A percentile compares a stretch with the other conserved stretches of the same genome.
These are phyloP conservation scores for Neofusicoccum sp. DNA, from an alignment of 2,329 filamentous ascomycete species.

Conservation along the genomic window DNA sequence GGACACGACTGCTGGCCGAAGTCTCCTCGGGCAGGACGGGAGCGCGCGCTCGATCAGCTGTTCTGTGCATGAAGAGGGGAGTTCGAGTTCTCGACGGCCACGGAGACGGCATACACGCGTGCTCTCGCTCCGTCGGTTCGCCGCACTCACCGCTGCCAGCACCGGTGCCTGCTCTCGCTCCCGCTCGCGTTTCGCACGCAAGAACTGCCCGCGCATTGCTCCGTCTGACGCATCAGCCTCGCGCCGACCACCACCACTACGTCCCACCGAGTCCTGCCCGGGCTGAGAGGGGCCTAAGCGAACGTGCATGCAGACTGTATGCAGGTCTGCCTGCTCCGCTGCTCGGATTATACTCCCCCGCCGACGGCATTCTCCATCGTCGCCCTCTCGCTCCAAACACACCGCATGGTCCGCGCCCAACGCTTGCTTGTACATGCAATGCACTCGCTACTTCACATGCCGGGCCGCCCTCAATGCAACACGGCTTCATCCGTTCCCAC, in stretches of 20 bases:
- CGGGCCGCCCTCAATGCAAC: neutral
- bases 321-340: neutral
- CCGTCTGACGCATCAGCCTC: neutral
- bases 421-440: neutral
- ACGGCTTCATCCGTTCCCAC: conserved; percentile 3
- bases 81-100: no score
- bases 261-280: no score
- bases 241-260: neutral
- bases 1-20: no score
- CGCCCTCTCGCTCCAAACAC: neutral
- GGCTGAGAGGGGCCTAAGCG: neutral
- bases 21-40: no score
- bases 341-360: conserved; percentile 1
- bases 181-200: no score
- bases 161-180: no score
- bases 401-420: neutral
- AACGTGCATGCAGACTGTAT: conserved; percentile 6
- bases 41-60: no score
- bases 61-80: no score
- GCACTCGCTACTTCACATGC: neutral
- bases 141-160: no score
- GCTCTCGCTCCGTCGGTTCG: no score
- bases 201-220: neutral
- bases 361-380: neutral
- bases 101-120: no score